phyloP scores from a whole-genome alignment of 768 basidiomycete genomes.

The Exidia glandulosa region DNA sequence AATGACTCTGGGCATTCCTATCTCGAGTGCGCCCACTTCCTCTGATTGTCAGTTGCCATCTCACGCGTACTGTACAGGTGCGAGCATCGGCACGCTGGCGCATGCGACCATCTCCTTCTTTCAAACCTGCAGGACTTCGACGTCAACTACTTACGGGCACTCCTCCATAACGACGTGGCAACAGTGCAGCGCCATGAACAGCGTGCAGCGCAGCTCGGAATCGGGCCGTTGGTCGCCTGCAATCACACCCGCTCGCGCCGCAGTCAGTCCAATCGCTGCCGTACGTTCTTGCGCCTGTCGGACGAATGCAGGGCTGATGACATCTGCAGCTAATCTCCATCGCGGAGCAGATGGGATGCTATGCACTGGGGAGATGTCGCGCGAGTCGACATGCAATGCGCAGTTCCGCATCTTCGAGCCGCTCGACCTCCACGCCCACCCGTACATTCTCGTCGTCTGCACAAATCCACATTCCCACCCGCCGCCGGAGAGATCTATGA shows the following conservation, averaged over 20 bases:
- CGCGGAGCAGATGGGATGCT: slow-evolving; percentile 9
- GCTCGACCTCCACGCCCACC: slow-evolving; percentile 4
- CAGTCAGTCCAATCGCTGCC: slow-evolving; percentile 7
- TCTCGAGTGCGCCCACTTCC: background rate
- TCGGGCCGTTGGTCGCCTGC: slow-evolving; percentile 15
- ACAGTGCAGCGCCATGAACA: slow-evolving; percentile 1
- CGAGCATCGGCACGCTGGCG: background rate
- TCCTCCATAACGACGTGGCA: slow-evolving; percentile 4
- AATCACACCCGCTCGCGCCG: slow-evolving; percentile 7
- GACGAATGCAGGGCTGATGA: background rate
- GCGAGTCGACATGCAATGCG: background rate
- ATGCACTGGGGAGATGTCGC: slow-evolving; percentile 2
- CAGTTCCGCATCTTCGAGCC: slow-evolving; percentile 4
- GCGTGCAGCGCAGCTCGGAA: slow-evolving; percentile 3
- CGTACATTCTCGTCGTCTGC: slow-evolving; percentile 8
- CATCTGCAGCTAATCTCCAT: slow-evolving; percentile 12
- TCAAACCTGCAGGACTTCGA: slow-evolving; percentile 14
- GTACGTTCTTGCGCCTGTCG: slow-evolving; percentile 8
- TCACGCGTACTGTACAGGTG: background rate
- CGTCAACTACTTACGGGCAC: slow-evolving; percentile 12
- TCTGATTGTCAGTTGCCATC: background rate
- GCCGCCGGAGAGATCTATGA: slow-evolving; percentile 1
- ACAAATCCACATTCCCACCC: slow-evolving; percentile 4
- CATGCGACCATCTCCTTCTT: slow-evolving; percentile 12
- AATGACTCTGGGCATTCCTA: background rate